Evolutionary conservation across 2,329 filamentous ascomycete species (phyloP).

Genomic region (Aureobasidium pullulans): DNA sequence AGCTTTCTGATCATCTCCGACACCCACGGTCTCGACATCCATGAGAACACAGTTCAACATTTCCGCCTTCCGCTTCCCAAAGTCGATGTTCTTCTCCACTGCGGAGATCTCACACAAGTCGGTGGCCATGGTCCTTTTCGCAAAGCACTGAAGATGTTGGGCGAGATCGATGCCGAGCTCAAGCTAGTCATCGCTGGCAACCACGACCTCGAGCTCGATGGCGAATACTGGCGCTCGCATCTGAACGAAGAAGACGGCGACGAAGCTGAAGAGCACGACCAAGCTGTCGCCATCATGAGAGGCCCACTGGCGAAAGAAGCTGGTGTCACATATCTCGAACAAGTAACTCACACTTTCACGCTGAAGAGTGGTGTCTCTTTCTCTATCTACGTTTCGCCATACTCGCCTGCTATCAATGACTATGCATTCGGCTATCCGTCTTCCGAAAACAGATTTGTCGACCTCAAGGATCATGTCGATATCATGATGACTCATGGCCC

Average conservation of each 20-base stretch:
- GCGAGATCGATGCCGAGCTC: constrained; percentile 25
- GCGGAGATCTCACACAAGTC: constrained; percentile 32
- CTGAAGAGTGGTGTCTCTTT: constrained; percentile 43
- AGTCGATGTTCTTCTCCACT: constrained; percentile 34
- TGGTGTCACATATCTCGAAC: constrained; percentile 34
- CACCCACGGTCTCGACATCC: constrained; percentile 28
- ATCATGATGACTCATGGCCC: constrained; percentile 57
- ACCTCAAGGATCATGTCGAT: constrained; percentile 33
- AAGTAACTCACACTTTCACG: constrained; percentile 42
- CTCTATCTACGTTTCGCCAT: constrained; percentile 47
- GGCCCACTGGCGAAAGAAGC: constrained; percentile 4
- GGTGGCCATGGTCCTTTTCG: constrained; percentile 27
- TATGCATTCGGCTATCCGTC: neutral
- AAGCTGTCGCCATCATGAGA: constrained; percentile 15
- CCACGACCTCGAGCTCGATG: constrained; percentile 28
- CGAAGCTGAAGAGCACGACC: neutral
- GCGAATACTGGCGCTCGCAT: neutral
- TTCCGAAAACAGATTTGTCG: neutral
- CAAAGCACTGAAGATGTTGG: constrained; percentile 23
- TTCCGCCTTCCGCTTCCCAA: constrained; percentile 18
- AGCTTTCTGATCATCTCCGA: constrained; percentile 39
- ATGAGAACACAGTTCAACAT: constrained; percentile 2
- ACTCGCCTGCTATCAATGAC: constrained; percentile 39
- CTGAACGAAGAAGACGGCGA: neutral
- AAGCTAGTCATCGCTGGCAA: constrained; percentile 34